These are phyloP conservation scores for Chrysanthemum seticuspe DNA, from an alignment of 129 eudicot species.

Conservation along the genomic window DNA sequence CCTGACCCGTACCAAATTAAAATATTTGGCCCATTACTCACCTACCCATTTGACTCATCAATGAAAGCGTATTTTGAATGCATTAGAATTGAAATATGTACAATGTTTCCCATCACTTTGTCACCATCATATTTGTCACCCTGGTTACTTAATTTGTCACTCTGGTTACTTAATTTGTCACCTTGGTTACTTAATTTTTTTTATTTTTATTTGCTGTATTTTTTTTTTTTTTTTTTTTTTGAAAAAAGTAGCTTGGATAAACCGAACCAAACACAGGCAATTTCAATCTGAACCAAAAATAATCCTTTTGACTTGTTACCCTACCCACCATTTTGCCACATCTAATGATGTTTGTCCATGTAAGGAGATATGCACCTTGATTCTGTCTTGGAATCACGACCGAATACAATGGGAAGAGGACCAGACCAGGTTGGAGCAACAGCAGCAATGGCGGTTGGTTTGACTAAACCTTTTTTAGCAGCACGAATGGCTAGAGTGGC, in stretches of 20 bases:
- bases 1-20: too few relatives aligned
- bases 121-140: too few relatives aligned
- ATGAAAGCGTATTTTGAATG: too few relatives aligned
- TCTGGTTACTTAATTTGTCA: too few relatives aligned
- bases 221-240: too few relatives aligned
- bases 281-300: neutral
- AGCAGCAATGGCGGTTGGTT: slow-evolving; percentile 80
- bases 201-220: too few relatives aligned
- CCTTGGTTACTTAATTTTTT: too few relatives aligned
- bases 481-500: slow-evolving; percentile 95
- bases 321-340: slow-evolving; percentile 13
- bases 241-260: neutral
- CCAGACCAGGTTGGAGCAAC: slow-evolving; percentile 99
- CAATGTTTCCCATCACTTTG: too few relatives aligned
- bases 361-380: slow-evolving; percentile 47
- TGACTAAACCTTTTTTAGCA: slow-evolving; percentile 80
- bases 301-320: neutral
- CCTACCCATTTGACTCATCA: too few relatives aligned
- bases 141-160: too few relatives aligned
- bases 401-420: slow-evolving; percentile 99
- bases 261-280: neutral
- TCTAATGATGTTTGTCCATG: neutral
- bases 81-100: too few relatives aligned
- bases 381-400: slow-evolving; percentile 79
- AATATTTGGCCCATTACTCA: too few relatives aligned